Conservation (phyloP, 179 eudicot species). For the Silene noctiflora region DNA sequence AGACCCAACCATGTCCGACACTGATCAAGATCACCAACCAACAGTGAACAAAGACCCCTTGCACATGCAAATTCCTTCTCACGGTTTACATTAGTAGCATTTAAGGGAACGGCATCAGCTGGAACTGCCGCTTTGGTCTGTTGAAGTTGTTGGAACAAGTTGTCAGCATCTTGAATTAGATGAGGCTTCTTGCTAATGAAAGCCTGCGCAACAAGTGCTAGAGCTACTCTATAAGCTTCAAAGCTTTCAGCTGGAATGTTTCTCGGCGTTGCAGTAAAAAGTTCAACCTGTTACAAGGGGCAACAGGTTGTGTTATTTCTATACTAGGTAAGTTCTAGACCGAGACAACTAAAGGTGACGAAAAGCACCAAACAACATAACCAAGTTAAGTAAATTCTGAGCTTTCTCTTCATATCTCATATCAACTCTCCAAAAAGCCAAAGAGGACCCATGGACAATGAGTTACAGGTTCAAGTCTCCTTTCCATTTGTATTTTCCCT, state of each 20-base stretch:
- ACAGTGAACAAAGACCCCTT: constrained; percentile 91
- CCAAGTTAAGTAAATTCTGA: neutral
- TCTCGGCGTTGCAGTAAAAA: constrained; percentile 80
- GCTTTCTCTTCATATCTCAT: neutral
- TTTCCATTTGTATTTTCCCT: neutral
- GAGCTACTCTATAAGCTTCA: constrained; percentile 95
- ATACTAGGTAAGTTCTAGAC: neutral
- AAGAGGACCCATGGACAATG: neutral
- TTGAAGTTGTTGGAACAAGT: constrained; percentile 90
- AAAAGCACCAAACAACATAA: constrained; percentile 4
- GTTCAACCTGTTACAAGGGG: constrained; percentile 56
- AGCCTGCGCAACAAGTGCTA: constrained; percentile 93
- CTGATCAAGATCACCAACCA: constrained; percentile 83
- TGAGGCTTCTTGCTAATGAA: constrained; percentile 79
- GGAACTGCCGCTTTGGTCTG: constrained; percentile 56
- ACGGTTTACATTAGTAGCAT: constrained; percentile 42
- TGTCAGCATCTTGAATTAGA: constrained; percentile 87
- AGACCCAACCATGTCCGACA: constrained; percentile 92
- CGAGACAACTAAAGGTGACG: neutral
- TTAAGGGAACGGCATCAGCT: constrained; percentile 40
- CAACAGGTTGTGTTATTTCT: neutral
- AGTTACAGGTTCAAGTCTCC: neutral
- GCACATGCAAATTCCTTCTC: constrained; percentile 86
- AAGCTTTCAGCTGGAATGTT: constrained; percentile 90
- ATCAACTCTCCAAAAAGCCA: neutral